Evolutionary conservation across 768 basidiomycete genomes (phyloP).

Genomic region (Boletus barrowsii): DNA sequence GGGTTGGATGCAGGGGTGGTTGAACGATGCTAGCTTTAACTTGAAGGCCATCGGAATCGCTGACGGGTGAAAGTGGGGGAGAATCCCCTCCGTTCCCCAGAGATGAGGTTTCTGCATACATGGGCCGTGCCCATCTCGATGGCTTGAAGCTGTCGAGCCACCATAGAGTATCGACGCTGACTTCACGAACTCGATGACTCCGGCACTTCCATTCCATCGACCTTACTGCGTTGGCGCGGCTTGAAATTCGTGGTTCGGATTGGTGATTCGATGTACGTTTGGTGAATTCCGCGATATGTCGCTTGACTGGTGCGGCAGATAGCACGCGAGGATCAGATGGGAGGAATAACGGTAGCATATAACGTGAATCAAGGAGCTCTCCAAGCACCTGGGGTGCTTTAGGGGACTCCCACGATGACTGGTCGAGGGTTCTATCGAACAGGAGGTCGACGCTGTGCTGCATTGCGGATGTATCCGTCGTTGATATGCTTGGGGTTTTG

Average conservation of each 20-base stretch:
- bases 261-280: slow-evolving; percentile 17
- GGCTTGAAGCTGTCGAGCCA: slow-evolving; percentile 67
- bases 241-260: slow-evolving; percentile 36
- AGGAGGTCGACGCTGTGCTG: slow-evolving; percentile 73
- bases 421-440: slow-evolving; percentile 66
- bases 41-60: slow-evolving; percentile 33
- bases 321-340: slow-evolving; percentile 79
- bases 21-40: slow-evolving; percentile 38
- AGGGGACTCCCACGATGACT: slow-evolving; percentile 73
- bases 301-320: slow-evolving; percentile 60
- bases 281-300: slow-evolving; percentile 16
- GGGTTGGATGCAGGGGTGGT: slow-evolving; percentile 36
- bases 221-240: slow-evolving; percentile 38
- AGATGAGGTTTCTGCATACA: slow-evolving; percentile 33
- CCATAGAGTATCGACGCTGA: slow-evolving; percentile 56
- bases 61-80: slow-evolving; percentile 28
- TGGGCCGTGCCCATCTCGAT: slow-evolving; percentile 53
- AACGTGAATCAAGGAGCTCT: slow-evolving; percentile 87
- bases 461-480: slow-evolving; percentile 34
- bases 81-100: slow-evolving; percentile 27
- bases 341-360: slow-evolving; percentile 86
- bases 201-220: slow-evolving; percentile 58
- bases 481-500: slow-evolving; percentile 30
- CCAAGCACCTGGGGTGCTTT: slow-evolving; percentile 80
- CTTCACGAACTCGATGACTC: slow-evolving; percentile 58